phyloP scores from a whole-genome alignment of 2,329 filamentous ascomycete genomes.

The Arachnomyces sp. region DNA sequence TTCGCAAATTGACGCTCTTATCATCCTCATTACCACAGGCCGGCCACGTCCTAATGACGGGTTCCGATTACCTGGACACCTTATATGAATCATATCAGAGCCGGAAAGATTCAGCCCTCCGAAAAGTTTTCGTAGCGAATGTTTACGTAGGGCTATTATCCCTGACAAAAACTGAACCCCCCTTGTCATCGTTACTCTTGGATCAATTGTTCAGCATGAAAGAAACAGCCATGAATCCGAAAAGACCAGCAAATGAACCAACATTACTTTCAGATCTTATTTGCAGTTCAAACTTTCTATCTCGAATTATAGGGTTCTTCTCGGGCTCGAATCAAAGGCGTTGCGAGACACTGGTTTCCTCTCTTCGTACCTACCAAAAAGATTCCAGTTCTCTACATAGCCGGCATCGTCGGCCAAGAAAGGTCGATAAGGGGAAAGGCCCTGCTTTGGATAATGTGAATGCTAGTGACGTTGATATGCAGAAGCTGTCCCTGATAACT shows the following conservation, averaged over 20 bases:
- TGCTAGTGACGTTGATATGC: constrained; percentile 57
- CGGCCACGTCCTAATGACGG: constrained; percentile 63
- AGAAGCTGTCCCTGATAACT: constrained; percentile 75
- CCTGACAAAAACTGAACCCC: constrained; percentile 57
- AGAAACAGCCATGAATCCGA: constrained; percentile 55
- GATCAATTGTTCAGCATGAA: constrained; percentile 82
- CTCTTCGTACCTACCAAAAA: constrained; percentile 32
- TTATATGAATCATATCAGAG: constrained; percentile 46
- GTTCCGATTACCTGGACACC: constrained; percentile 80
- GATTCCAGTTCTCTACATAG: constrained; percentile 32
- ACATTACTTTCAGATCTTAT: constrained; percentile 77
- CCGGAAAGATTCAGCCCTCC: constrained; percentile 54
- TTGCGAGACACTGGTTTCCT: constrained; percentile 33
- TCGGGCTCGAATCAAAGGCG: constrained; percentile 29
- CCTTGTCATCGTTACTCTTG: constrained; percentile 66
- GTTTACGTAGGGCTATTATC: constrained; percentile 68
- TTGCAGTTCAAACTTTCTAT: constrained; percentile 67
- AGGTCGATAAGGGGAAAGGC: constrained; percentile 35
- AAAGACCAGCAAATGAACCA: constrained; percentile 30
- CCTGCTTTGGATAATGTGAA: constrained; percentile 22
- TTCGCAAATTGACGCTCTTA: constrained; percentile 34
- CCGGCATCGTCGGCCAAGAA: constrained; percentile 34
- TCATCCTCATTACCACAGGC: constrained; percentile 34
- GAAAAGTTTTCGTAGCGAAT: constrained; percentile 62
- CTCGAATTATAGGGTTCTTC: constrained; percentile 32